phyloP scores from a whole-genome alignment of 805 yeast genomes.

The Yamadazyma nakazawae region DNA sequence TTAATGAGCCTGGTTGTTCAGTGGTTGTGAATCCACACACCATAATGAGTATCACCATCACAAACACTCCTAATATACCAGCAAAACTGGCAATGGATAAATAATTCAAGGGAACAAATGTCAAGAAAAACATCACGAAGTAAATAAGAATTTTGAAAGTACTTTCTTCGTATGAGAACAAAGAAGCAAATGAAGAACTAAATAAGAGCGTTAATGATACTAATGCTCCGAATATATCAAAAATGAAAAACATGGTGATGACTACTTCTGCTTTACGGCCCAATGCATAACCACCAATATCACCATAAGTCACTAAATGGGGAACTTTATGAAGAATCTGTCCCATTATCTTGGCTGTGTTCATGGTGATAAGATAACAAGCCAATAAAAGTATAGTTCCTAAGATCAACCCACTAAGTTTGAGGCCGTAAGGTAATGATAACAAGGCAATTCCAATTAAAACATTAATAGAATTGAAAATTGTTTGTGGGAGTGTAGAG shows the following conservation, averaged over 20 bases:
- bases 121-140: constrained; percentile 38
- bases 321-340: constrained; percentile 40
- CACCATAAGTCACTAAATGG: constrained; percentile 52
- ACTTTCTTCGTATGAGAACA: constrained; percentile 30
- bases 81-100: constrained; percentile 52
- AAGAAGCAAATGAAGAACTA: constrained; percentile 54
- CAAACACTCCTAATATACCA: constrained; percentile 55
- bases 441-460: constrained; percentile 73
- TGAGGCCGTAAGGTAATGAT: constrained; percentile 68
- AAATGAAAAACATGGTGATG: constrained; percentile 47
- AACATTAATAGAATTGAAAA: constrained; percentile 67
- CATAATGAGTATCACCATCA: constrained; percentile 45
- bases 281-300: constrained; percentile 50
- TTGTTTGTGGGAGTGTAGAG: constrained; percentile 67
- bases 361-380: constrained; percentile 49
- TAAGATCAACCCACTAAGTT: constrained; percentile 62
- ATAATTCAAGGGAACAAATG: constrained; percentile 54
- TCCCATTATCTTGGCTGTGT: constrained; percentile 56
- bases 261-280: constrained; percentile 44
- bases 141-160: constrained; percentile 37
- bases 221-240: constrained; percentile 62
- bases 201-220: constrained; percentile 56
- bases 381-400: constrained; percentile 43
- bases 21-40: constrained; percentile 43
- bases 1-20: constrained; percentile 53